Conservation (phyloP, 306 rosid species). For the Mimosa bimucronata region DNA sequence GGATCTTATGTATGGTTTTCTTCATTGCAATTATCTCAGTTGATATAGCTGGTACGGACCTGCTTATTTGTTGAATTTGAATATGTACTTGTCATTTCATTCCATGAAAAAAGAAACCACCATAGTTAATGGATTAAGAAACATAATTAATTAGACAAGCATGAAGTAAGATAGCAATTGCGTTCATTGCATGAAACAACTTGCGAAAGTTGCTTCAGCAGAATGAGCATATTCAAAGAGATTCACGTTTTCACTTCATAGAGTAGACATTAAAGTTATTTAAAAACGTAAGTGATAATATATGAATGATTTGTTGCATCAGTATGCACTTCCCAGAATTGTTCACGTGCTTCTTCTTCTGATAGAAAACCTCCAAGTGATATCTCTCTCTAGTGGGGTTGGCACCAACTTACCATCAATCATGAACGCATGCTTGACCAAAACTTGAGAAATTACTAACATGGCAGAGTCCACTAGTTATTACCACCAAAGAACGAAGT, state of each 20-base stretch:
- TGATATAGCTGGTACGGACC: not conserved
- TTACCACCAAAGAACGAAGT: slow-evolving; percentile 28
- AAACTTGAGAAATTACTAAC: slow-evolving; percentile 28
- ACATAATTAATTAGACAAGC: not conserved
- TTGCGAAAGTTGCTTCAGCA: slow-evolving; percentile 10
- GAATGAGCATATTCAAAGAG: not conserved
- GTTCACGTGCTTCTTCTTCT: slow-evolving; percentile 15
- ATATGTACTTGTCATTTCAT: not conserved
- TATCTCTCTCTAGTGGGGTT: slow-evolving; percentile 16
- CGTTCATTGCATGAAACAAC: slow-evolving; percentile 19
- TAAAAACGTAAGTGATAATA: not conserved
- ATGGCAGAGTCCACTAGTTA: slow-evolving; percentile 39
- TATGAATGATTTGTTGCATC: slow-evolving; percentile 1
- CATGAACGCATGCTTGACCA: slow-evolving; percentile 33
- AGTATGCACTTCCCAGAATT: not conserved
- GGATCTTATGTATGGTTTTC: not conserved
- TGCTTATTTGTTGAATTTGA: not conserved
- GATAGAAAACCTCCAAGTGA: not conserved
- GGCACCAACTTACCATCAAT: slow-evolving; percentile 24
- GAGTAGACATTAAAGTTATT: not conserved
- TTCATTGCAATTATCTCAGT: not conserved
- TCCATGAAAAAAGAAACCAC: not conserved
- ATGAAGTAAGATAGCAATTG: not conserved
- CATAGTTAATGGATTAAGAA: not conserved
- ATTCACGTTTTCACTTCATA: not conserved